These are phyloP conservation scores for Daldinia grandis DNA, from an alignment of 495 filamentous ascomycete species.

Conservation along the genomic window DNA sequence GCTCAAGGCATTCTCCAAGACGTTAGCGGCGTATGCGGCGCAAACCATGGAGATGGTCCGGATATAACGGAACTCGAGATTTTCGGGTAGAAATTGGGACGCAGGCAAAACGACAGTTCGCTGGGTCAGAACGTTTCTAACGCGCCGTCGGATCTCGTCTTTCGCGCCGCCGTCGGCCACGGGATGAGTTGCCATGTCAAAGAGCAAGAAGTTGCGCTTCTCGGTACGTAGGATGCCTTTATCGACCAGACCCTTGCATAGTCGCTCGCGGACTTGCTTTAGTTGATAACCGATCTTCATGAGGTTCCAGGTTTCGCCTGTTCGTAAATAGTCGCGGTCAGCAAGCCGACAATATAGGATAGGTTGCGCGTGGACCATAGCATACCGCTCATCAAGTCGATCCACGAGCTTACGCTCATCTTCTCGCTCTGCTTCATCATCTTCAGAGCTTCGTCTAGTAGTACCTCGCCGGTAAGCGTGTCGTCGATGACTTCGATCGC, in stretches of 20 bases:
- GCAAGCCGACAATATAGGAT: slow-evolving; percentile 2
- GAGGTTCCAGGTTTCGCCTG: slow-evolving; percentile 98
- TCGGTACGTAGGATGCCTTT: slow-evolving; percentile 98
- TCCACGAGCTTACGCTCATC: slow-evolving; percentile 99
- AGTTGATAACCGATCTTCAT: slow-evolving; percentile 99
- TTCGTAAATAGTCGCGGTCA: slow-evolving; percentile 34
- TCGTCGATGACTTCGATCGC: slow-evolving; percentile 97
- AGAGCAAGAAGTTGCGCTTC: slow-evolving; percentile 98
- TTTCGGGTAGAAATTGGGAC: slow-evolving; percentile 88
- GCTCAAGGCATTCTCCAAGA: slow-evolving; percentile 94
- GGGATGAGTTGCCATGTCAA: slow-evolving; percentile 99
- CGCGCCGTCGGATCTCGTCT: slow-evolving; percentile 92
- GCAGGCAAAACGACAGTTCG: slow-evolving; percentile 88
- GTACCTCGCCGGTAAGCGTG: slow-evolving; percentile 94
- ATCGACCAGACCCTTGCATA: slow-evolving; percentile 97
- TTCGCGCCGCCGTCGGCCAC: slow-evolving; percentile 96
- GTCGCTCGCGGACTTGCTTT: slow-evolving; percentile 97
- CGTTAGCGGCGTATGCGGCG: slow-evolving; percentile 97
- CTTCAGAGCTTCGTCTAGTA: slow-evolving; percentile 97
- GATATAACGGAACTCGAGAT: slow-evolving; percentile 89
- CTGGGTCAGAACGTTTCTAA: slow-evolving; percentile 90
- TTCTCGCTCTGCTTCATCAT: slow-evolving; percentile 99
- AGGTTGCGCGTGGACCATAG: slow-evolving; percentile 1
- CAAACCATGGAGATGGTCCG: slow-evolving; percentile 96
- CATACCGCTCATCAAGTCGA: slow-evolving; percentile 97